A percentile compares a stretch with the other conserved stretches of the same genome.
These are phyloP conservation scores for Magnolia kwangsiensis DNA, from an alignment of 164 flowering plant species.

Conservation along the genomic window DNA sequence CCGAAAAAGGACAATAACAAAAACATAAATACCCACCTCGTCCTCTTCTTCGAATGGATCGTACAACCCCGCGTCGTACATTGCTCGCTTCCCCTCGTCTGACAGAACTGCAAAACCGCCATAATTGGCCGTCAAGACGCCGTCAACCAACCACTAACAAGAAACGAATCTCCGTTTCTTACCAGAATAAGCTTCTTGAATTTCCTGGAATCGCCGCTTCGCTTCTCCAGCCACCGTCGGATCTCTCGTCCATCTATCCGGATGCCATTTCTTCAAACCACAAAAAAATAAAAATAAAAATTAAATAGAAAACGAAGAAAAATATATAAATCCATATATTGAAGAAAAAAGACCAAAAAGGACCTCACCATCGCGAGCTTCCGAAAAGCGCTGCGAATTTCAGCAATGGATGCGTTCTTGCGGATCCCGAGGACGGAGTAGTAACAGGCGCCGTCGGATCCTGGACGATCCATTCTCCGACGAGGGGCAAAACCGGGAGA, in stretches of 20 bases:
- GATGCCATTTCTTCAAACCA: conserved; percentile 80
- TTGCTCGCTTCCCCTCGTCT: conserved; percentile 58
- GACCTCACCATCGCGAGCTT: conserved; percentile 67
- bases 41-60: conserved; percentile 83
- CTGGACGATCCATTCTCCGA: conserved; percentile 17
- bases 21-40: conserved; percentile 34
- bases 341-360: neutral
- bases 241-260: conserved; percentile 65
- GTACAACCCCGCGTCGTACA: conserved; percentile 79
- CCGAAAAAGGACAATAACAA: neutral
- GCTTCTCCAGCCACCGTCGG: conserved; percentile 63
- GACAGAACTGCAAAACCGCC: conserved; percentile 54
- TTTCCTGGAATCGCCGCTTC: conserved; percentile 78
- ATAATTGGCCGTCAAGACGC: neutral
- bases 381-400: conserved; percentile 70
- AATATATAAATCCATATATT: neutral
- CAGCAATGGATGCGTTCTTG: conserved; percentile 61
- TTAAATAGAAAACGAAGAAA: neutral
- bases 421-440: conserved; percentile 70
- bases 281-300: neutral
- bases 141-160: neutral
- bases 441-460: conserved; percentile 50
- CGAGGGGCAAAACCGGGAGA: neutral
- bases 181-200: conserved; percentile 96
- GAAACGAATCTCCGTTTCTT: neutral